These are phyloP conservation scores for Leccinum obscurum DNA, from an alignment of 768 basidiomycete genomes.

Conservation along the genomic window DNA sequence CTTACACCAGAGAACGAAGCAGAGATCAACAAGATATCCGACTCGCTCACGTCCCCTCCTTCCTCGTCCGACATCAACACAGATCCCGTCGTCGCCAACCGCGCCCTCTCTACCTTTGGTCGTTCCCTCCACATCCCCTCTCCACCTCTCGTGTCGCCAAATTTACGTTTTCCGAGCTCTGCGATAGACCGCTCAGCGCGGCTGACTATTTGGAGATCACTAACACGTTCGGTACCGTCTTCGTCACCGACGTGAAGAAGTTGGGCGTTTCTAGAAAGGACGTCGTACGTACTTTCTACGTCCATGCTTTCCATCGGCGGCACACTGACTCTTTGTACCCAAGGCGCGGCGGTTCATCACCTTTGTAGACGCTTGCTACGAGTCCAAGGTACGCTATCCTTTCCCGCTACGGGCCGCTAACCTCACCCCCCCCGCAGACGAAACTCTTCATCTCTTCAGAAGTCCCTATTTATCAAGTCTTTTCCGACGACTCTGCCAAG, in stretches of 20 bases:
- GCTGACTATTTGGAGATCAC: constrained; percentile 97
- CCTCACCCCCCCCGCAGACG: constrained; percentile 47
- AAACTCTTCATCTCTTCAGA: constrained; percentile 92
- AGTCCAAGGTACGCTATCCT: constrained; percentile 63
- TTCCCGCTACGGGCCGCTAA: neutral
- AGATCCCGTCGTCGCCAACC: constrained; percentile 58
- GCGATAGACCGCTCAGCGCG: constrained; percentile 86
- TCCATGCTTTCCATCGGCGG: neutral
- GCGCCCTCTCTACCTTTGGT: constrained; percentile 86
- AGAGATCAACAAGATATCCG: constrained; percentile 85
- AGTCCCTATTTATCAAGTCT: constrained; percentile 87
- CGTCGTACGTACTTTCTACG: constrained; percentile 46
- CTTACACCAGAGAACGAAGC: constrained; percentile 59
- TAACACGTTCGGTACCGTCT: constrained; percentile 82
- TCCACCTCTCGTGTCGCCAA: constrained; percentile 79
- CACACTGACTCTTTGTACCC: neutral
- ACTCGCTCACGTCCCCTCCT: constrained; percentile 58
- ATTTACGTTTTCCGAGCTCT: constrained; percentile 85
- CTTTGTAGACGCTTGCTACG: constrained; percentile 96
- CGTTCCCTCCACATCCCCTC: constrained; percentile 78
- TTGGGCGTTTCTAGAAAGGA: constrained; percentile 89
- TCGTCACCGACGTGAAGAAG: constrained; percentile 84
- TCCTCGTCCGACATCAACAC: constrained; percentile 31
- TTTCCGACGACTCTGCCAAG: constrained; percentile 65
- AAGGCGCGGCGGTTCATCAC: constrained; percentile 95